phyloP scores from a whole-genome alignment of 2,329 filamentous ascomycete genomes.

The Sphaerostilbella broomeana region DNA sequence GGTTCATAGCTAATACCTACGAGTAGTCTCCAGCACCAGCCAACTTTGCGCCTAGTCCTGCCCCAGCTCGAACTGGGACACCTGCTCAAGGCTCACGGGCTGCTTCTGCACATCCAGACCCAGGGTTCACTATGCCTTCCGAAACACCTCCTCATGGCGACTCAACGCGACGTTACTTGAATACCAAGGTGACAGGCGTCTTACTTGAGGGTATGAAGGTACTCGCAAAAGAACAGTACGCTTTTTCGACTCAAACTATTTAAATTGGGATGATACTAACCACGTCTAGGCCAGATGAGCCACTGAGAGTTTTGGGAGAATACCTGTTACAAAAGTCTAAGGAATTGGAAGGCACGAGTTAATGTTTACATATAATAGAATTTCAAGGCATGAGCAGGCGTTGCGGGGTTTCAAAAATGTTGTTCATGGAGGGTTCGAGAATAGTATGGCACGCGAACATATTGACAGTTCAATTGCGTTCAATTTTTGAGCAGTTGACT shows the following conservation, averaged over 20 bases:
- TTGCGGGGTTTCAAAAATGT: constrained; percentile 11
- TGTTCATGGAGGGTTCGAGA: constrained; percentile 5
- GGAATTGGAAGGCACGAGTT: constrained; percentile 47
- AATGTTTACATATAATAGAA: constrained; percentile 8
- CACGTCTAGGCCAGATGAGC: constrained; percentile 55
- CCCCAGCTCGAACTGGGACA: constrained; percentile 42
- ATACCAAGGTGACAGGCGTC: constrained; percentile 60
- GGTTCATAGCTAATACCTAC: neutral
- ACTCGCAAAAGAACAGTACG: constrained; percentile 64
- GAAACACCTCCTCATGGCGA: constrained; percentile 60
- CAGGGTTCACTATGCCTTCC: constrained; percentile 47
- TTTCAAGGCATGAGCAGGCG: constrained; percentile 9
- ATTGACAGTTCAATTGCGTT: constrained; percentile 29
- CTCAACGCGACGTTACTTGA: constrained; percentile 63
- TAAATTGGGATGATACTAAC: neutral
- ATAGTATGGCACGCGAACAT: too few relatives aligned
- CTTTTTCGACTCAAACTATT: constrained; percentile 23
- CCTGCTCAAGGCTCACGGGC: constrained; percentile 47
- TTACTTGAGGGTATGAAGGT: constrained; percentile 70
- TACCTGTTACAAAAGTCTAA: constrained; percentile 62
- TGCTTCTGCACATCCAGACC: constrained; percentile 50
- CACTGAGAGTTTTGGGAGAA: constrained; percentile 62
- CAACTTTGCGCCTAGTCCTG: constrained; percentile 34
- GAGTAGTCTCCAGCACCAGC: constrained; percentile 31
- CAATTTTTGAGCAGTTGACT: constrained; percentile 28